A percentile compares a stretch with the other conserved stretches of the same genome.
Evolutionary conservation across 352 stramenopile species (phyloP).

Genomic region (Globisporangium canariense): DNA sequence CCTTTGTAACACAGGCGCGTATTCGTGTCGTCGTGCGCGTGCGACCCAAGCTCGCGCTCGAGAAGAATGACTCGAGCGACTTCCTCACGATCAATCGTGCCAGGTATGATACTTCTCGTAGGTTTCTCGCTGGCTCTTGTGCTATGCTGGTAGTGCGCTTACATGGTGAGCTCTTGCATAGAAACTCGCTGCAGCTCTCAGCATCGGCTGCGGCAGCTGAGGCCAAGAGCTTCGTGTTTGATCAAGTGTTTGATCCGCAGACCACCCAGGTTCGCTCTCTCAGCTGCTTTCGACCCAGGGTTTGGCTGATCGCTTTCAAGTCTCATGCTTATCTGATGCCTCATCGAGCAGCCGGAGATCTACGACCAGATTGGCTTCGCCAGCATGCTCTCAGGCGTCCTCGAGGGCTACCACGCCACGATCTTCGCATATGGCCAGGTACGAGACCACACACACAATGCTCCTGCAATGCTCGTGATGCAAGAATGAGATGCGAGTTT

Average conservation of each 20-base stretch:
- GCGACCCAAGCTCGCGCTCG: conserved; percentile 33
- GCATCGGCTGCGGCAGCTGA: conserved; percentile 12
- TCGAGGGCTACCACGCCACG: conserved; percentile 45
- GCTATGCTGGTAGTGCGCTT: neutral
- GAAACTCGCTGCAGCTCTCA: conserved; percentile 27
- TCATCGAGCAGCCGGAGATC: conserved; percentile 23
- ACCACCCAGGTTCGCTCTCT: conserved; percentile 26
- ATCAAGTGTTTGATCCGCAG: conserved; percentile 43
- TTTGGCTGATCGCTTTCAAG: neutral
- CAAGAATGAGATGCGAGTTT: neutral
- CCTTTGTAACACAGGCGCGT: conserved; percentile 16
- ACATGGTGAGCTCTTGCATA: neutral
- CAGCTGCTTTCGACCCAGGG: neutral
- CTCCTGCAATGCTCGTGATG: neutral
- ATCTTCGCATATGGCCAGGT: conserved; percentile 61
- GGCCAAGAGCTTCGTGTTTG: conserved; percentile 44
- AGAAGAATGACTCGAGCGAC: conserved; percentile 31
- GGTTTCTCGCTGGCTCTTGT: neutral
- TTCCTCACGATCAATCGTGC: conserved; percentile 30
- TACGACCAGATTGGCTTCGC: conserved; percentile 38
- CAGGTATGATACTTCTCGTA: conserved; percentile 9
- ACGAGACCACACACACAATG: neutral
- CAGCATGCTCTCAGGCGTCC: conserved; percentile 28
- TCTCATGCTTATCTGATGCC: neutral
- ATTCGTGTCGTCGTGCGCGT: conserved; percentile 58